Base-by-base conservation (phyloP, 1,139 yeast genomes). In the Candida dubliniensis region DNA sequence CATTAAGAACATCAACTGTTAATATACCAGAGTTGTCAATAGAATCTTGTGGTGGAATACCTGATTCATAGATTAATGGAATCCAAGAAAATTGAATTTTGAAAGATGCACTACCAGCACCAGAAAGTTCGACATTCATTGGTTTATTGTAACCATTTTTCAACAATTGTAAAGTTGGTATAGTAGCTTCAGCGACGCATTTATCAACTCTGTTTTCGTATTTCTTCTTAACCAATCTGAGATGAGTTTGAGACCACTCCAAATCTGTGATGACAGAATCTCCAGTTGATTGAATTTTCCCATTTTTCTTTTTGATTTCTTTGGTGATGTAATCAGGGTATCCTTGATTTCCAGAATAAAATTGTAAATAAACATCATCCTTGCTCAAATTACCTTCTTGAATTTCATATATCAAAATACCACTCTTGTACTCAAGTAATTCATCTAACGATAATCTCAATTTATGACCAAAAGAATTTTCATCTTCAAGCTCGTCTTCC, bases 231-330 rank as follows among this genome's bases (percentile, higher is more conserved):
- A 76, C 76, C 34, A 87, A 62, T 58, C 88, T 78, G 63, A 91
- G 75, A 8, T 77, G 71, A 1, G 82, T 75, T 44, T 74, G 68
- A 2, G 97, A 88, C 74, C 82, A 80, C 36, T 84, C 90, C 45
- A 91, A 71, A 61, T 90, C 96, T 50, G 82, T 84, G 46, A 91
- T 73, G 50, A 83, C 66, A 24, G 71, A 82, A 64, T 90, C 97
- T 50, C 91, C 90, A 30, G 86, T 80, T 51, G 74, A 76, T 51
- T 79, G 81, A 46, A 81, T 60, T 48, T 71, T 71, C 32, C 68
- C 57, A 29, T 67, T 64, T 46, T 71, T 69, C 27, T 65, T 58
- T 34, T 54, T 61, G 54, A 73, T 59, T 52, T 74, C 74, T 30
- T 79, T 79, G 42, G 87, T 71, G 8, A 69, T 73, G 60, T 71